Base-by-base conservation (phyloP, 1,284 basidiomycete species). In the Tilletia walkeri region DNA sequence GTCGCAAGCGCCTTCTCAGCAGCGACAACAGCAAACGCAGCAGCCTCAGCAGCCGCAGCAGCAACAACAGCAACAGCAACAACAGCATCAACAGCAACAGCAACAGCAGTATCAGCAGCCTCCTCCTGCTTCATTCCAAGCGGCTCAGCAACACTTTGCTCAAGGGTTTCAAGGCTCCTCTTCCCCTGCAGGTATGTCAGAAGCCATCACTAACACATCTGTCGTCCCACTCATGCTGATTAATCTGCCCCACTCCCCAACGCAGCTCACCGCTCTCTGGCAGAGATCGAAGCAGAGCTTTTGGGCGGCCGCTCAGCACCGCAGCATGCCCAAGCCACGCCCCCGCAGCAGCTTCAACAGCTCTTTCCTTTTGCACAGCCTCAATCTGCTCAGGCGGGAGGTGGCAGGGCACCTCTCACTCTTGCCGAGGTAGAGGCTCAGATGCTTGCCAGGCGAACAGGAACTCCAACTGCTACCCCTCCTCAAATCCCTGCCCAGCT, bases 401-500 rank as follows among this genome's bases (percentile, higher is more conserved):
- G 68, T 10, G 59, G 61, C 48, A 69, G 39, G 38, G 39, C 67
- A 67, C 72, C 72, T 54, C 63, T 53, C 49, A 84, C 79, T 41
- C 74, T 83, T 47, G 84, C 84, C n/a, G 80, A 85, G 61, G 80
- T 85, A 49, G 85, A 85, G 74, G 83, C 84, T 14, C 81, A 85
- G 69, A 75, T 85, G 69, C 79, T 81, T 63, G 76, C 82, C 39
- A 74, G 78, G 61, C 70, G 76, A n/a, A 34, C 24, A 45, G 41
- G 41, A 45, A 45, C 41, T 14, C 14, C 41, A 45, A 45, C 41
- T 14, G 41, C 41, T 14, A 45, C 41, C 41, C 67, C 69, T 50
- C 69, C 73, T 61, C 70, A 67, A 38, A 69, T 73, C 78, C 66
- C 53, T 14, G 45, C 24, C 18, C 54, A 54, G n/a, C 39, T 67